These are phyloP conservation scores for Kwoniella heveanensis DNA, from an alignment of 768 basidiomycete genomes.

Conservation along the genomic window DNA sequence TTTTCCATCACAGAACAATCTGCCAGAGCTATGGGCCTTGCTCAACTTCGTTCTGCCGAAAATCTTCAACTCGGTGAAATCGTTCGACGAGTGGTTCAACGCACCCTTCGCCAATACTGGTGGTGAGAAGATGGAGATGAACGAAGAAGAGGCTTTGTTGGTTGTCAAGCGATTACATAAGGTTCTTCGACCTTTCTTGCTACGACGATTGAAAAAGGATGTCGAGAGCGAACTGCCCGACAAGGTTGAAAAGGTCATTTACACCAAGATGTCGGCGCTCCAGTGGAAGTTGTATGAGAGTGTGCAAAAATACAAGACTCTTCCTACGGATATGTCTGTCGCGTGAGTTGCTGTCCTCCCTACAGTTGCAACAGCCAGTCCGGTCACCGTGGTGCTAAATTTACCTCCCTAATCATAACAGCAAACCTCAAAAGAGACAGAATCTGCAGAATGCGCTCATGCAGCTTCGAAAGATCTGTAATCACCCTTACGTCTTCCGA, in stretches of 20 bases:
- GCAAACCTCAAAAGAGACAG: constrained; percentile 35
- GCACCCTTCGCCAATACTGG: constrained; percentile 99
- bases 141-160: constrained; percentile 98
- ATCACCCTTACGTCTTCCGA: constrained; percentile 95
- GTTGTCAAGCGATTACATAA: constrained; percentile 96
- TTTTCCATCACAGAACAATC: constrained; percentile 49
- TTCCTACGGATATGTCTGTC: constrained; percentile 66
- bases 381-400: not conserved
- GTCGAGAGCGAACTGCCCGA: constrained; percentile 94
- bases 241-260: constrained; percentile 97
- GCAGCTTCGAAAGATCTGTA: constrained; percentile 97
- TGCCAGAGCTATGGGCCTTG: constrained; percentile 59
- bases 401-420: constrained; percentile 1
- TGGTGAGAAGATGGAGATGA: constrained; percentile 91
- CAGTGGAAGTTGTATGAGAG: constrained; percentile 93
- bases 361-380: not conserved
- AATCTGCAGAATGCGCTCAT: constrained; percentile 80
- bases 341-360: constrained; percentile 32
- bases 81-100: constrained; percentile 99
- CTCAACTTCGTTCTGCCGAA: constrained; percentile 67
- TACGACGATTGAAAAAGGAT: constrained; percentile 91
- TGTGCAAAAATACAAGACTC: constrained; percentile 97
- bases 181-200: constrained; percentile 90
- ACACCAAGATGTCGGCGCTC: constrained; percentile 88
- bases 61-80: constrained; percentile 98